A percentile compares a stretch with the other conserved stretches of the same genome.
These are phyloP conservation scores for Hymenoscyphus occultus DNA, from an alignment of 2,329 filamentous ascomycete genomes.

Conservation along the genomic window DNA sequence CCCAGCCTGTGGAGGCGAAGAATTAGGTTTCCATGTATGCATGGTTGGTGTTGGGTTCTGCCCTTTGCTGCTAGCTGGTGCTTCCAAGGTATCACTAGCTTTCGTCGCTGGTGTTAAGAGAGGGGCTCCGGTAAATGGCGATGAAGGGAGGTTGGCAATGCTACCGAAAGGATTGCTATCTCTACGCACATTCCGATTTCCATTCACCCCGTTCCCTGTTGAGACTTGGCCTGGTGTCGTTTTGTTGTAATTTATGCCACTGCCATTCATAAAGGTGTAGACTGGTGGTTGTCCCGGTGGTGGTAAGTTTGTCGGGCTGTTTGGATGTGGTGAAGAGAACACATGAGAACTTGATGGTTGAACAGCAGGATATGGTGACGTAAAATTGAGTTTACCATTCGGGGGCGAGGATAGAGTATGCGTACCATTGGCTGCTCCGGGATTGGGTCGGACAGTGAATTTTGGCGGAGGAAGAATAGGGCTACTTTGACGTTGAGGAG, in stretches of 20 bases:
- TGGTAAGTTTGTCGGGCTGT: constrained; percentile 36
- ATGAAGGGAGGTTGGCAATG: constrained; percentile 30
- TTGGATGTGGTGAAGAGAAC: constrained; percentile 35
- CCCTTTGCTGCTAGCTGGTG: constrained; percentile 20
- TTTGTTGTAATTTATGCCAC: constrained; percentile 14
- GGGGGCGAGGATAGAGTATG: constrained; percentile 20
- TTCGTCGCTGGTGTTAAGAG: constrained; percentile 31
- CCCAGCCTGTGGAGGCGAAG: constrained; percentile 19
- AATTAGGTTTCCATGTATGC: constrained; percentile 15
- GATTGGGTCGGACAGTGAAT: constrained; percentile 6
- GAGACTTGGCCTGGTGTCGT: constrained; percentile 11
- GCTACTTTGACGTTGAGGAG: constrained; percentile 15
- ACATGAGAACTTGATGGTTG: constrained; percentile 30
- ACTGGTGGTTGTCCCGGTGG: constrained; percentile 30
- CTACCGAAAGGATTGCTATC: constrained; percentile 25
- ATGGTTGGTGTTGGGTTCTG: constrained; percentile 16
- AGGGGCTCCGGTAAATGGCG: constrained; percentile 32
- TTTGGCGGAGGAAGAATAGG: constrained; percentile 12
- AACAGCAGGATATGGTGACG: constrained; percentile 15
- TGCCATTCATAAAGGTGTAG: constrained; percentile 32
- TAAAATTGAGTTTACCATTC: constrained; percentile 14
- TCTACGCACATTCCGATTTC: constrained; percentile 19
- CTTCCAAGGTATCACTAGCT: constrained; percentile 11
- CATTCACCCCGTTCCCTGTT: constrained; percentile 7
- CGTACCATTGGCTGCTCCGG: neutral